These are phyloP conservation scores for Teratosphaeria viscida DNA, from an alignment of 2,329 filamentous ascomycete genomes.

Conservation along the genomic window DNA sequence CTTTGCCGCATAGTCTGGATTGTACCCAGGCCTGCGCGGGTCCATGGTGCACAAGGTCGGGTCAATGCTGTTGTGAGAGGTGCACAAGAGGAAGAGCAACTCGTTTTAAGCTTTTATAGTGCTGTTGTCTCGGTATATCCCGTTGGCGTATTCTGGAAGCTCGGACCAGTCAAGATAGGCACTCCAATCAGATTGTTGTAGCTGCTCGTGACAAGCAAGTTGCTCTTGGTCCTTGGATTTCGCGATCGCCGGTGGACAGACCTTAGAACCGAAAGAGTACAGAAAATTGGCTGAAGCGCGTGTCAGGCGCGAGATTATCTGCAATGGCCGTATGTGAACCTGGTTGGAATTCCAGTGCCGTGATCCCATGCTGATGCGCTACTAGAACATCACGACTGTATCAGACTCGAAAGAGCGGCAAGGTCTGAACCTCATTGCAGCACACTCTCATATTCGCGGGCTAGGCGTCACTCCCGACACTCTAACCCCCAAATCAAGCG, in stretches of 20 bases:
- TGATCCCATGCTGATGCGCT: background rate
- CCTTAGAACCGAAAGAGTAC: background rate
- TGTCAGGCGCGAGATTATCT: background rate
- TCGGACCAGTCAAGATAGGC: background rate
- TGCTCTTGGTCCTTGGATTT: background rate
- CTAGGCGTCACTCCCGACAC: conserved; percentile 88
- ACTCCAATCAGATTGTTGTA: background rate
- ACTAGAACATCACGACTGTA: conserved; percentile 63
- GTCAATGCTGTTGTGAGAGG: background rate
- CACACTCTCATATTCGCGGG: conserved; percentile 94
- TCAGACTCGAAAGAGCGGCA: conserved; percentile 93
- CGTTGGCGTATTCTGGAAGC: background rate
- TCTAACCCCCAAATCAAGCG: conserved; percentile 71
- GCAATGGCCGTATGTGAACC: conserved; percentile 5
- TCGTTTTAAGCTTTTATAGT: background rate
- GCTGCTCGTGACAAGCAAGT: background rate
- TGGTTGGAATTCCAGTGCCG: background rate
- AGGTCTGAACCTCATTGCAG: conserved; percentile 92
- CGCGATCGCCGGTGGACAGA: background rate
- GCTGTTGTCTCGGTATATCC: background rate
- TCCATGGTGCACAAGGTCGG: conserved; percentile 1
- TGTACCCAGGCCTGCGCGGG: conserved; percentile 1
- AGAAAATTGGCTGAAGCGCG: background rate
- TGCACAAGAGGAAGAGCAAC: background rate
- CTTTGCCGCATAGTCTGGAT: conserved; percentile 1